phyloP scores from a whole-genome alignment of 2,329 filamentous ascomycete genomes.

The Corinectria fuckeliana region DNA sequence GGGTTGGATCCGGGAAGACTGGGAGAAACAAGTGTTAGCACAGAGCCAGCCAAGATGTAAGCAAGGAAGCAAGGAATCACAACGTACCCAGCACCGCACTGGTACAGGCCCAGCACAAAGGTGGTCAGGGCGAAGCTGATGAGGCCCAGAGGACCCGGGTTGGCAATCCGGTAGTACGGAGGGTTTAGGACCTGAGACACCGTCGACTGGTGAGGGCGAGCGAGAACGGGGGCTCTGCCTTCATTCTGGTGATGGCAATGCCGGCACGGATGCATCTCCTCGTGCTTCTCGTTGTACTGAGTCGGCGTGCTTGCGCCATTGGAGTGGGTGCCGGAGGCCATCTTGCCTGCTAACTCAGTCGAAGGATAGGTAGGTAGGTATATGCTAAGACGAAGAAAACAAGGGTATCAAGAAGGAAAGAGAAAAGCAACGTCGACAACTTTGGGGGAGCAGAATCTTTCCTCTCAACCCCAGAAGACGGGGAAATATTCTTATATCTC shows the following conservation, averaged over 20 bases:
- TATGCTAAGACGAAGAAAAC: background rate
- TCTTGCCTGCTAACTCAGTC: slow-evolving; percentile 21
- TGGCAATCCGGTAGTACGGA: slow-evolving; percentile 56
- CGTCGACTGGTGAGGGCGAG: slow-evolving; percentile 42
- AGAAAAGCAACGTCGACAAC: background rate
- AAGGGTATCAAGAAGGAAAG: background rate
- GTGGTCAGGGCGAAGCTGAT: slow-evolving; percentile 71
- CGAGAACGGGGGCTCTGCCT: slow-evolving; percentile 6
- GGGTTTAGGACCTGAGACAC: slow-evolving; percentile 46
- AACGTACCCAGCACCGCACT: slow-evolving; percentile 56
- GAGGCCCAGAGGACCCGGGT: slow-evolving; percentile 66
- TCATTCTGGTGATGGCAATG: slow-evolving; percentile 25
- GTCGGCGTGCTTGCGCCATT: slow-evolving; percentile 35
- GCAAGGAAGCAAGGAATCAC: background rate
- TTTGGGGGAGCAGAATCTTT: background rate
- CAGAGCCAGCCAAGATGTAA: background rate
- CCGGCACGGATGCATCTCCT: slow-evolving; percentile 19
- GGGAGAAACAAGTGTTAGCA: background rate
- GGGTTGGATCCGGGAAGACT: slow-evolving; percentile 45
- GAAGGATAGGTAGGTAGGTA: background rate
- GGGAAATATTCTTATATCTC: slow-evolving; percentile 4
- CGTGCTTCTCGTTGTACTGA: slow-evolving; percentile 33
- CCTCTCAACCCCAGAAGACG: background rate
- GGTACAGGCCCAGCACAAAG: slow-evolving; percentile 61
- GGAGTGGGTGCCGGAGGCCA: slow-evolving; percentile 30